Base-by-base conservation (phyloP, 495 filamentous ascomycete species). In the Penicillium ochrochloron region DNA sequence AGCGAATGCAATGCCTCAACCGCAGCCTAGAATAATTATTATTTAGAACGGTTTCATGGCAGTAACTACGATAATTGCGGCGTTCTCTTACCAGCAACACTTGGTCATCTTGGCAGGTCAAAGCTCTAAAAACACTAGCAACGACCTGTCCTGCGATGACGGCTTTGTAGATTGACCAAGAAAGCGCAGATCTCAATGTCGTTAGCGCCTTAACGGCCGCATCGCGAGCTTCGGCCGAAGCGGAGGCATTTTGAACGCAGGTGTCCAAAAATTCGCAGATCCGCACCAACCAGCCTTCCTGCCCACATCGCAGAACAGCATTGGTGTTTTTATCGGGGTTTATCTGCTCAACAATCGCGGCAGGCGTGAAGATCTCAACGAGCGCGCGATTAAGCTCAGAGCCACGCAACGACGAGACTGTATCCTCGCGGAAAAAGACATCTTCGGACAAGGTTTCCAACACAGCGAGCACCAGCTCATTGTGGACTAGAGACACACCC, bases 361-460 rank as follows among this genome's bases (percentile, higher is more conserved):
- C 78, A 5, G 96, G 92, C 0, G 92, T 93, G 73, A 97, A 96
- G 56, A 98, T 93, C 66, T 98, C 94, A 60, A 97, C 89, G 70
- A 94, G 90, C 11, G 91, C 90, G 69, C 90, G 90, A 72, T 93
- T 96, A 59, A 99, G 83, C 25, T 91, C 87, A 37, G 86, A 88
- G 69, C 93, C 91, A 51, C 95, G 88, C 60, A 97, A 71, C 15
- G 88, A 91, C 29, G 93, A 94, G 5, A 91, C 88, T 4, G 89
- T 83, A 78, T 98, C 95, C 65, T 98, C 95, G 4, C 89, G 86
- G 65, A 89, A 91, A 77, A 97, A 97, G 33, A 98, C 86, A 66
- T 97, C 96, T 66, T 98, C 96, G 4, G 94, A 96, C 51, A 98
- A 82, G n/a, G 89, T 92, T 78, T 98, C 95, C 57, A 99, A 81